A percentile compares a stretch with the other conserved stretches of the same genome.
phyloP scores from a whole-genome alignment of 441 rosid species.

The Melastoma candidum region DNA sequence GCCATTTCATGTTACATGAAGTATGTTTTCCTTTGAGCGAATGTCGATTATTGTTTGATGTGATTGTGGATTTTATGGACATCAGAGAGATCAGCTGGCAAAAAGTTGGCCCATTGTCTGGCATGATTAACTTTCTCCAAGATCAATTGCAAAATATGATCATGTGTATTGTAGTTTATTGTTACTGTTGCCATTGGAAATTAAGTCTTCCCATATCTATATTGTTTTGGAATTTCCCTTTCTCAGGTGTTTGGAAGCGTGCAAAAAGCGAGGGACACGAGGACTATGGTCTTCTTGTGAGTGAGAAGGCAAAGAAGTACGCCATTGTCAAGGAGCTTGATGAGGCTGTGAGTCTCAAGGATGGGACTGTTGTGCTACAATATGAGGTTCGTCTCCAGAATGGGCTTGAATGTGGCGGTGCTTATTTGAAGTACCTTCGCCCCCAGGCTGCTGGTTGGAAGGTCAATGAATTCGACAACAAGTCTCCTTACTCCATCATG shows the following conservation, averaged over 20 bases:
- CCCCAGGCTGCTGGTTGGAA: slow-evolving; percentile 89
- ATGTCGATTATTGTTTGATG: no score
- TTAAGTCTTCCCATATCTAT: no score
- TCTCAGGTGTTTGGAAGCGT: slow-evolving; percentile 87
- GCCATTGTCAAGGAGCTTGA: slow-evolving; percentile 80
- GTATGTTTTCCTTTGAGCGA: no score
- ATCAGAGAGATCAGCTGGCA: no score
- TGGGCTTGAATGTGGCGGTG: slow-evolving; percentile 98
- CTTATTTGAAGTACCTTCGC: slow-evolving; percentile 81
- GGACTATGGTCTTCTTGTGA: slow-evolving; percentile 93
- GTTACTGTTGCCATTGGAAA: no score
- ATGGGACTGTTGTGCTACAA: slow-evolving; percentile 71
- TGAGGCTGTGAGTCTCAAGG: slow-evolving; percentile 55
- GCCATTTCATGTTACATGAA: no score
- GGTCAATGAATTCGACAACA: slow-evolving; percentile 58
- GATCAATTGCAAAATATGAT: no score
- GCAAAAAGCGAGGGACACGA: slow-evolving; percentile 94
- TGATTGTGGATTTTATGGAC: no score
- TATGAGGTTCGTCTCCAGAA: slow-evolving; percentile 84
- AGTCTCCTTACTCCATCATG: slow-evolving; percentile 87
- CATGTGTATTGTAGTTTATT: not conserved
- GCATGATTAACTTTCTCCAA: no score
- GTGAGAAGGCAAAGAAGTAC: slow-evolving; percentile 75
- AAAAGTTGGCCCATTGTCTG: no score
- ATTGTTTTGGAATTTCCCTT: not conserved